phyloP scores from a whole-genome alignment of 1,284 basidiomycete species.

The Cutaneotrichosporon sp. region DNA sequence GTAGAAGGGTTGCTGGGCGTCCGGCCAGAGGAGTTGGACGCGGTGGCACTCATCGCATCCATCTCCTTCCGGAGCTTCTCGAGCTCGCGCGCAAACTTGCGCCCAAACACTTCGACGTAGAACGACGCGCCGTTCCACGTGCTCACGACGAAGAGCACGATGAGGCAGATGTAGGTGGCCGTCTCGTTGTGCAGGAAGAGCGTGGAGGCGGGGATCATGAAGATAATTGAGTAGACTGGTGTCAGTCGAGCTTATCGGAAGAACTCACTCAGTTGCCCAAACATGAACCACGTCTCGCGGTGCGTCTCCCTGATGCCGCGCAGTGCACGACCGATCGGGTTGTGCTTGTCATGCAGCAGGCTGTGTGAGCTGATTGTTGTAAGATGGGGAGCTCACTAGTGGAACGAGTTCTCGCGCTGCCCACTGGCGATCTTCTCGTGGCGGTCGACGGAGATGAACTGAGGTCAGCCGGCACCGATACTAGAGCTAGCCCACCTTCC shows the following conservation, averaged over 20 bases:
- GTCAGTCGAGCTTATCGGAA: constrained; percentile 33
- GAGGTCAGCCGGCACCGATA: constrained; percentile 9
- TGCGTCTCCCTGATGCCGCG: constrained; percentile 63
- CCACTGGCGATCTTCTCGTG: constrained; percentile 83
- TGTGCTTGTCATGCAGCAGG: constrained; percentile 80
- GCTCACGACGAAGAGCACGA: constrained; percentile 76
- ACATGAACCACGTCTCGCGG: constrained; percentile 75
- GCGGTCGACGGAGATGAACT: constrained; percentile 82
- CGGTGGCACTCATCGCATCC: constrained; percentile 32
- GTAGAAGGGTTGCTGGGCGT: constrained; percentile 16
- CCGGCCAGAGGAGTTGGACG: constrained; percentile 30
- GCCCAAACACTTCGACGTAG: constrained; percentile 93
- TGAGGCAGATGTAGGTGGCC: constrained; percentile 74
- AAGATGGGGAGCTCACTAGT: constrained; percentile 56
- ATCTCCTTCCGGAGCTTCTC: constrained; percentile 81
- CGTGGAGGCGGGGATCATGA: constrained; percentile 76
- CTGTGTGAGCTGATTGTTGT: constrained; percentile 30
- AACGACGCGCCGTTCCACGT: constrained; percentile 59
- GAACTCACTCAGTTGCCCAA: constrained; percentile 76
- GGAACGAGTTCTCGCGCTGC: constrained; percentile 79
- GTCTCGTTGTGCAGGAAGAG: constrained; percentile 71
- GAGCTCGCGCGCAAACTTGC: constrained; percentile 91
- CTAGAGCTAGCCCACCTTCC: constrained; percentile 78
- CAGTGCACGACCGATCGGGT: constrained; percentile 72
- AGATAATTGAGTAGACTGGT: constrained; percentile 78